A percentile compares a stretch with the other conserved stretches of the same genome.
phyloP scores from a whole-genome alignment of 2,329 filamentous ascomycete genomes.

The Penicillium sp. region DNA sequence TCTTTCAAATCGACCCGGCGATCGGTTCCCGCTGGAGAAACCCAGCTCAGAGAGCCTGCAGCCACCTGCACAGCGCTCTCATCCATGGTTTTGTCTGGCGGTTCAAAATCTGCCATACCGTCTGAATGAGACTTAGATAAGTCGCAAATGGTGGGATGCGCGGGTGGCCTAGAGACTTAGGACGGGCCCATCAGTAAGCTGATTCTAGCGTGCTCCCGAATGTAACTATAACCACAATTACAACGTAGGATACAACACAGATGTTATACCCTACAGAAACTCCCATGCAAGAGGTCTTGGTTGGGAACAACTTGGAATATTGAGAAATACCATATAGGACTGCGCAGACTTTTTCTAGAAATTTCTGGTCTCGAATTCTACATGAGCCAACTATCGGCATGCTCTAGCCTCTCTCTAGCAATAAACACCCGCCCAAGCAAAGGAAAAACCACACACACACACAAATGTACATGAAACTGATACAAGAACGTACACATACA shows the following conservation, averaged over 20 bases:
- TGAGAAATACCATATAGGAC: neutral
- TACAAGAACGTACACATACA: neutral
- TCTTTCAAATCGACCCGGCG: slow-evolving; percentile 27
- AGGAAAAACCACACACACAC: neutral
- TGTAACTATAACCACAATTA: neutral
- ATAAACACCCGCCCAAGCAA: neutral
- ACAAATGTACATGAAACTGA: neutral
- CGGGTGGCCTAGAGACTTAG: slow-evolving; percentile 3
- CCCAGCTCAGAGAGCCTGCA: slow-evolving; percentile 29
- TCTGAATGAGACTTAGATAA: neutral
- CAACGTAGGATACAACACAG: neutral
- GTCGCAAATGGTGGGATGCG: neutral
- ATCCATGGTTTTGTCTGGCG: neutral
- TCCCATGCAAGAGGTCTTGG: neutral
- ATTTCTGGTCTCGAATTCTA: neutral
- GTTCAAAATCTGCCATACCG: neutral
- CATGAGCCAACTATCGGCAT: neutral
- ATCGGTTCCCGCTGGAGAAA: slow-evolving; percentile 20
- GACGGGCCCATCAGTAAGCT: slow-evolving; percentile 3
- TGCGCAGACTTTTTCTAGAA: neutral
- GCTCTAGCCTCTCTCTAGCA: slow-evolving; percentile 6
- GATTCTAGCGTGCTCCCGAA: slow-evolving; percentile 1
- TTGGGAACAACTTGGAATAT: neutral
- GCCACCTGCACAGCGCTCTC: slow-evolving; percentile 15
- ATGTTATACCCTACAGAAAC: neutral